phyloP scores from a whole-genome alignment of 2,329 filamentous ascomycete genomes.

The Pseudogymnoascus sp. region DNA sequence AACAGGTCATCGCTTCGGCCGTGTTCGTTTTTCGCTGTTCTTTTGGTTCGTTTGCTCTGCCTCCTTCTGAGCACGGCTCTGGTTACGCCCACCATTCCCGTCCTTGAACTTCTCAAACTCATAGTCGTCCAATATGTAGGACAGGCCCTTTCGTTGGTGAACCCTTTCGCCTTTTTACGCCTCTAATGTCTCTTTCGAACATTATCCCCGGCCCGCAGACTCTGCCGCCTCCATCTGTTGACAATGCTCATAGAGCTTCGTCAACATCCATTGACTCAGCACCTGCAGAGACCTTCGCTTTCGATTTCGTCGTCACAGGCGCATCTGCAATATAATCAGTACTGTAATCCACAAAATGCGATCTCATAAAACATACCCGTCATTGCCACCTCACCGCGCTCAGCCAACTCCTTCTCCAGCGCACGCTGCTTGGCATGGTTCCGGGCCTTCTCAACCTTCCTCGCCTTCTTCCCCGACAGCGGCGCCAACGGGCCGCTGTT shows the following conservation, averaged over 20 bases:
- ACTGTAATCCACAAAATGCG: background rate
- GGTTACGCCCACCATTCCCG: background rate
- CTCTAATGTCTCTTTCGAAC: background rate
- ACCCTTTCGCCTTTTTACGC: background rate
- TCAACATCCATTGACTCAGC: background rate
- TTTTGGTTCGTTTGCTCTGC: background rate
- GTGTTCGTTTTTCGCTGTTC: background rate
- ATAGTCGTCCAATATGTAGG: background rate
- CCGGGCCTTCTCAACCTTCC: slow-evolving; percentile 27
- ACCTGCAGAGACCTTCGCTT: background rate
- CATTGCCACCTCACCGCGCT: slow-evolving; percentile 28
- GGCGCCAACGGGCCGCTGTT: slow-evolving; percentile 27
- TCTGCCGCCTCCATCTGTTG: background rate
- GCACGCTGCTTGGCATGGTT: slow-evolving; percentile 27
- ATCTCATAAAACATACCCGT: slow-evolving; percentile 21
- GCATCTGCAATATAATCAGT: background rate
- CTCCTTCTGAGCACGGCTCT: background rate
- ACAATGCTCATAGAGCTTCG: background rate
- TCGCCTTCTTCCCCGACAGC: slow-evolving; percentile 28
- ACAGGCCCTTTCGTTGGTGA: background rate
- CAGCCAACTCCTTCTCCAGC: slow-evolving; percentile 26
- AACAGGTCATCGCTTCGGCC: background rate
- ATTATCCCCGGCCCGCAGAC: background rate
- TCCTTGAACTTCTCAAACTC: background rate
- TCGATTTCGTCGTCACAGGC: slow-evolving; percentile 7